These are phyloP conservation scores for Aegilops longissima DNA, from an alignment of 176 grass and related monocot species.

Conservation along the genomic window DNA sequence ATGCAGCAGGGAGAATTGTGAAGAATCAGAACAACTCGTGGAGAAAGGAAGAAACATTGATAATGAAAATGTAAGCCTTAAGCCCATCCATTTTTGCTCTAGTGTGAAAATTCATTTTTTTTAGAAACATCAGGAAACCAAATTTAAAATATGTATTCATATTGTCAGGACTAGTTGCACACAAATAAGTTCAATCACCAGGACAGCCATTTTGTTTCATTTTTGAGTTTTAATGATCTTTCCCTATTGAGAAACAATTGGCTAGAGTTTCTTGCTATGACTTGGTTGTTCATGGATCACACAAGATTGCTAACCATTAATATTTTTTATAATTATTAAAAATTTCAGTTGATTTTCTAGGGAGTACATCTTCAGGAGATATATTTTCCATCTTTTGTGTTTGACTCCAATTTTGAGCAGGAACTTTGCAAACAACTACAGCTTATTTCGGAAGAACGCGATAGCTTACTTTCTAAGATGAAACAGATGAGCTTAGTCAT, in stretches of 20 bases:
- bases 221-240: background rate
- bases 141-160: background rate
- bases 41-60: slow-evolving; percentile 25
- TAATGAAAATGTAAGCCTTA: slow-evolving; percentile 44
- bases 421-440: slow-evolving; percentile 55
- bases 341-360: background rate
- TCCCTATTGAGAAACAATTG: background rate
- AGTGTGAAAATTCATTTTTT: background rate
- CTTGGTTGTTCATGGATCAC: background rate
- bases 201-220: background rate
- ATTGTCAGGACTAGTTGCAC: slow-evolving; percentile 8
- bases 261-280: background rate
- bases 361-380: background rate
- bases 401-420: slow-evolving; percentile 38
- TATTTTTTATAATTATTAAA: background rate
- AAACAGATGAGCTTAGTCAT: slow-evolving; percentile 43
- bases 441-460: slow-evolving; percentile 51
- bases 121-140: background rate
- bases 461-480: slow-evolving; percentile 50
- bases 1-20: slow-evolving; percentile 14
- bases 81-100: background rate
- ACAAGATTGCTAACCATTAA: background rate
- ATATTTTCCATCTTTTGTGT: slow-evolving; percentile 18
- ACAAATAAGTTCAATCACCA: background rate
- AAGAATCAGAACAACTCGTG: slow-evolving; percentile 20